phyloP scores from a whole-genome alignment of 1,139 yeast genomes.

The Casaregolazyma suthepensis region DNA sequence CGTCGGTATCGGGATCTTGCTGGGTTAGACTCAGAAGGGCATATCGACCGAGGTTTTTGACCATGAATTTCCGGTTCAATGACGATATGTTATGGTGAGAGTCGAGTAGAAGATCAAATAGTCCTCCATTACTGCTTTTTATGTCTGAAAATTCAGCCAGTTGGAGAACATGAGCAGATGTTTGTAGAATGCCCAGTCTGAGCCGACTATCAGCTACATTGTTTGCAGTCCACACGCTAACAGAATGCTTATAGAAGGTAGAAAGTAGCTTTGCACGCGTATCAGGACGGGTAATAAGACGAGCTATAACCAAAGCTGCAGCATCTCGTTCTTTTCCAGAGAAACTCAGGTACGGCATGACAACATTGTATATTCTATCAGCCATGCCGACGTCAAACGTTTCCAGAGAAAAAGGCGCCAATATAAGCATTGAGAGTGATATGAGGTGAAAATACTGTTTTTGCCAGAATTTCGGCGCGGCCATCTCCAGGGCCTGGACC shows the following conservation, averaged over 20 bases:
- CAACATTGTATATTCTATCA: slow-evolving; percentile 34
- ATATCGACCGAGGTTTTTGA: slow-evolving; percentile 37
- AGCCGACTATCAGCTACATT: slow-evolving; percentile 11
- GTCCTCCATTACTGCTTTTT: slow-evolving; percentile 1
- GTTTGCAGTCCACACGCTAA: slow-evolving; percentile 3
- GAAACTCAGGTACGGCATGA: slow-evolving; percentile 33
- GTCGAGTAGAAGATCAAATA: slow-evolving; percentile 13
- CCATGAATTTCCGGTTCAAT: slow-evolving; percentile 21
- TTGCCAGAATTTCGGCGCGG: slow-evolving; percentile 41
- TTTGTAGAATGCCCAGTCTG: slow-evolving; percentile 23
- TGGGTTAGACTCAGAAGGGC: slow-evolving; percentile 22
- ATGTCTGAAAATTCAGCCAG: slow-evolving; percentile 6
- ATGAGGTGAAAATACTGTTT: slow-evolving; percentile 53
- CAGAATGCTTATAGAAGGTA: slow-evolving; percentile 15
- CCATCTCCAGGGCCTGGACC: slow-evolving; percentile 16
- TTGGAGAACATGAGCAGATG: slow-evolving; percentile 18
- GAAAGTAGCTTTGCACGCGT: slow-evolving; percentile 18
- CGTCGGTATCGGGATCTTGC: slow-evolving; percentile 16
- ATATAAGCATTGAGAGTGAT: slow-evolving; percentile 65
- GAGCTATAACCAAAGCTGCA: slow-evolving; percentile 38
- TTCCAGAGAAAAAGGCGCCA: slow-evolving; percentile 64
- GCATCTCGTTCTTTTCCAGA: slow-evolving; percentile 48
- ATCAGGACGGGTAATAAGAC: slow-evolving; percentile 39
- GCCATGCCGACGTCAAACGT: slow-evolving; percentile 37
- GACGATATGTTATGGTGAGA: slow-evolving; percentile 9